Evolutionary conservation across 2,329 filamentous ascomycete genomes (phyloP).

Genomic region (Colletotrichum lentis): DNA sequence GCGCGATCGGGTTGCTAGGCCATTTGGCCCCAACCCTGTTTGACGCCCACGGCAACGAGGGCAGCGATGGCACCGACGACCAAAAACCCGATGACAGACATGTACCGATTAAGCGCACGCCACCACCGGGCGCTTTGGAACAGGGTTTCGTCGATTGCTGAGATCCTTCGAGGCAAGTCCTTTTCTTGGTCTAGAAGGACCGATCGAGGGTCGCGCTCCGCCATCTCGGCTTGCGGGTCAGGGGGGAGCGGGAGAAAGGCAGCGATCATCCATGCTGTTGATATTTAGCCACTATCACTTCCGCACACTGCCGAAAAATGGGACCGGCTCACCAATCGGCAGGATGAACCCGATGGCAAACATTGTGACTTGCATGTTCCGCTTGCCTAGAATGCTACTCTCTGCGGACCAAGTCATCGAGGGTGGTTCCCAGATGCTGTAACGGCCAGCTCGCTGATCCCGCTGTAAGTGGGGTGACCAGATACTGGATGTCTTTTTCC

Average conservation of each 20-base stretch:
- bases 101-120: constrained; percentile 66
- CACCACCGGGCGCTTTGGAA: constrained; percentile 66
- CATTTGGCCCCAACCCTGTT: constrained; percentile 55
- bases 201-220: constrained; percentile 56
- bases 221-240: constrained; percentile 61
- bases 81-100: constrained; percentile 64
- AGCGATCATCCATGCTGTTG: constrained; percentile 79
- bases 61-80: constrained; percentile 62
- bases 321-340: constrained; percentile 67
- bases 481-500: constrained; percentile 66
- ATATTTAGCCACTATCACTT: constrained; percentile 23
- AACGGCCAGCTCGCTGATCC: constrained; percentile 66
- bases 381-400: constrained; percentile 67
- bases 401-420: constrained; percentile 71
- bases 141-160: constrained; percentile 53
- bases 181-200: constrained; percentile 52
- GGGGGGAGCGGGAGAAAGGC: constrained; percentile 76
- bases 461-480: constrained; percentile 78
- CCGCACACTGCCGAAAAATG: constrained; percentile 34
- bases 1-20: constrained; percentile 1
- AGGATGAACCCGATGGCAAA: constrained; percentile 82
- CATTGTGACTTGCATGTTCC: constrained; percentile 77
- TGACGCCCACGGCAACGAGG: constrained; percentile 61
- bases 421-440: constrained; percentile 77
- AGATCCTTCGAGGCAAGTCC: constrained; percentile 47